Percentiles rank a stretch among this genome's conserved stretches.
These are phyloP conservation scores for Apiospora phragmitis DNA, from an alignment of 2,329 filamentous ascomycete species.

Conservation along the genomic window DNA sequence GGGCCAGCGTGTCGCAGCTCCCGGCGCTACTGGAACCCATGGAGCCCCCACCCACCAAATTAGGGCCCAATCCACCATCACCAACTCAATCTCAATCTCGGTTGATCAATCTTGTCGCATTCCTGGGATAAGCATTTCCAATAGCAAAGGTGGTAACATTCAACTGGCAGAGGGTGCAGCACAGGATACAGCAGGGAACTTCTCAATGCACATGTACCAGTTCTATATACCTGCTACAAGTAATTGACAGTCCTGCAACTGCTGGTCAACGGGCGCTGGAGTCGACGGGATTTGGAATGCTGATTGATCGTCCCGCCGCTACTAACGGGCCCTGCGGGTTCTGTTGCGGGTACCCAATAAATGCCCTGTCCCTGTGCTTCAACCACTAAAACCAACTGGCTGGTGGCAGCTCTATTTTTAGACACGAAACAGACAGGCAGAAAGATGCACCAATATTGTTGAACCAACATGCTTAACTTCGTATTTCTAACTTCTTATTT, in stretches of 20 bases:
- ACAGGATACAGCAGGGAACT: background rate
- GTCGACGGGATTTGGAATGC: background rate
- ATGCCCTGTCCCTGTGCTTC: background rate
- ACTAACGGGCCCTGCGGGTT: background rate
- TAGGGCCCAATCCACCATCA: background rate
- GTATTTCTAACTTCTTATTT: background rate
- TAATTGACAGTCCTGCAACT: too few species aligned
- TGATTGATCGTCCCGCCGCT: background rate
- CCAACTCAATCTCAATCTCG: too few species aligned
- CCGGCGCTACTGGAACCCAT: background rate
- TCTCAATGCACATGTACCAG: background rate
- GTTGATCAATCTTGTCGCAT: background rate
- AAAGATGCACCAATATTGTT: background rate
- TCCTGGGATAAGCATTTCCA: background rate
- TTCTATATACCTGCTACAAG: too few species aligned
- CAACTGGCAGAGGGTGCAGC: background rate
- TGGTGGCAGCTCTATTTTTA: background rate
- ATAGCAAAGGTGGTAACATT: background rate
- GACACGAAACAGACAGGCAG: background rate
- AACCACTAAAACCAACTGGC: background rate
- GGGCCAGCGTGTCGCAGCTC: background rate
- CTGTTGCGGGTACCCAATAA: background rate
- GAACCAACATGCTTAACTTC: background rate
- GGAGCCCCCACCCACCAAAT: background rate
- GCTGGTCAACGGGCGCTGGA: background rate